Conservation (phyloP, 2,329 filamentous ascomycete genomes). For the Chalaropsis ovoidea region DNA sequence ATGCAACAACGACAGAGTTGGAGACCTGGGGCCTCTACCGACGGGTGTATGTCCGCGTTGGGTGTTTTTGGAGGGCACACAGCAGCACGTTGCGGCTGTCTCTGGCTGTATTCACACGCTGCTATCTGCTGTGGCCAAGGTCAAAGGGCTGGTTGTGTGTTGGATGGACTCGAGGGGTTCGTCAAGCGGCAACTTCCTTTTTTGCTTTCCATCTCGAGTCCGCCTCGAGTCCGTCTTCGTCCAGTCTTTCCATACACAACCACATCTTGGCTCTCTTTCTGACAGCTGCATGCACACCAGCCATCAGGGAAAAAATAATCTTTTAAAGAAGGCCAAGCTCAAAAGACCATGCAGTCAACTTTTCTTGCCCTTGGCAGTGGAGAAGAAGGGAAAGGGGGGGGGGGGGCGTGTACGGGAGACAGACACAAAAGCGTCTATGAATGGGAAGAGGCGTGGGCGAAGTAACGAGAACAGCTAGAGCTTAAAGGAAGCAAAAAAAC, state of each 20-base stretch:
- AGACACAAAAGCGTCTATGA: background rate
- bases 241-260: background rate
- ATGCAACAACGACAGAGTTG: background rate
- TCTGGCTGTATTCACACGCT: background rate
- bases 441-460: background rate
- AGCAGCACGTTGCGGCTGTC: no score
- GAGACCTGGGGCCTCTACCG: background rate
- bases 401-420: background rate
- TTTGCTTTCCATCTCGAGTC: background rate
- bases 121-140: background rate
- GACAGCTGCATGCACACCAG: slow-evolving; percentile 9
- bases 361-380: slow-evolving; percentile 4
- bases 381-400: background rate
- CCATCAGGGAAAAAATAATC: background rate
- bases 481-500: slow-evolving; percentile 6
- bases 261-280: no score
- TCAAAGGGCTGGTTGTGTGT: no score
- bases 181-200: background rate
- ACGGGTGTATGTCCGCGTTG: slow-evolving; percentile 10
- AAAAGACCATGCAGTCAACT: slow-evolving; percentile 3
- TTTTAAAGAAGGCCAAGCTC: slow-evolving; percentile 9
- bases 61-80: background rate
- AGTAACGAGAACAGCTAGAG: slow-evolving; percentile 1
- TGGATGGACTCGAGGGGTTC: background rate
- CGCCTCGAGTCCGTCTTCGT: background rate